Percentiles rank a stretch among this genome's conserved stretches.
Conservation (phyloP, 2,329 filamentous ascomycete species). For the Clonostachys sp. region DNA sequence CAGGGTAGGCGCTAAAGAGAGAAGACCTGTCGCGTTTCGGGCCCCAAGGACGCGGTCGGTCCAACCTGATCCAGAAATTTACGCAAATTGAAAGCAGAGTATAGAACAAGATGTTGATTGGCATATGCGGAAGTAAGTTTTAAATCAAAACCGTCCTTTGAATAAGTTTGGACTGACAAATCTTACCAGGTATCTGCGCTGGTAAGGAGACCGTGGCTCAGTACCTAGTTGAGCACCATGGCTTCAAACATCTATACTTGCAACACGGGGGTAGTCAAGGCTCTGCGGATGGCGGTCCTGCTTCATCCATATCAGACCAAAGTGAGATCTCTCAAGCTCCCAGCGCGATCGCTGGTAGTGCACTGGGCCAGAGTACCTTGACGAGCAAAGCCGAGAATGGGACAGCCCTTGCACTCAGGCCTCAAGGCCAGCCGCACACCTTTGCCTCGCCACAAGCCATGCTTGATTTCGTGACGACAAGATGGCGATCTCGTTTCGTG, state of each 20-base stretch:
- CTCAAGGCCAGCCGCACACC: conserved; percentile 15
- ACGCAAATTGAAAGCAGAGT: not conserved
- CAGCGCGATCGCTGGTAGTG: conserved; percentile 9
- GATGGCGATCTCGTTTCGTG: conserved; percentile 82
- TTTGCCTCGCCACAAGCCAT: conserved; percentile 65
- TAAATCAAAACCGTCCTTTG: conserved; percentile 1
- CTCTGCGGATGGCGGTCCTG: not conserved
- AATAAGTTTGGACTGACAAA: conserved; percentile 5
- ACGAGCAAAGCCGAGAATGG: conserved; percentile 15
- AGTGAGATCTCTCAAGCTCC: conserved; percentile 1
- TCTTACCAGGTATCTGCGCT: conserved; percentile 72
- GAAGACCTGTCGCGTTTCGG: no score
- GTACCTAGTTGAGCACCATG: conserved; percentile 80
- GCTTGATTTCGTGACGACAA: conserved; percentile 78
- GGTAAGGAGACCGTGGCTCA: conserved; percentile 88
- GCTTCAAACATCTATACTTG: conserved; percentile 71
- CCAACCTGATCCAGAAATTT: no score
- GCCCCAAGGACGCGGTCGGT: no score
- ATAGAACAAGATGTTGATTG: conserved; percentile 60
- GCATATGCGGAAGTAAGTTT: conserved; percentile 65
- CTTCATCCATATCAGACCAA: not conserved
- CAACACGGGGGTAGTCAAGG: conserved; percentile 5
- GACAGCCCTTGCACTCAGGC: conserved; percentile 14
- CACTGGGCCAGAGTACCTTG: conserved; percentile 15
- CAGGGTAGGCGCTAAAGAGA: no score